Base-by-base conservation (phyloP, 768 basidiomycete species). In the Butyriboletus loyo region DNA sequence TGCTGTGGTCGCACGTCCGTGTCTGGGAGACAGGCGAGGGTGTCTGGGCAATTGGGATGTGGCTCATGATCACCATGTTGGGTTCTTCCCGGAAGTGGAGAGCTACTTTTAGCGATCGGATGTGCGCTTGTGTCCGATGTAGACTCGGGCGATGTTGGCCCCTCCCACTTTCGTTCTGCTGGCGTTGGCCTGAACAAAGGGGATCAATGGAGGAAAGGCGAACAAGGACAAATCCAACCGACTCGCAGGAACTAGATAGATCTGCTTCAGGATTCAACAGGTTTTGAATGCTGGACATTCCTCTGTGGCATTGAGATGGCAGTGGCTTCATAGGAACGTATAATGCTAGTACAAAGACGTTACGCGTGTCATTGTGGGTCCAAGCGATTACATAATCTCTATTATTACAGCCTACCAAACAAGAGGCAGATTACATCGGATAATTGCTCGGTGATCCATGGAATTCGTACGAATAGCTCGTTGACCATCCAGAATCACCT, bases 1-100 rank as follows among this genome's bases (percentile, higher is more conserved):
- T 92, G 89, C 58, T 90, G 88, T 48, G 89, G 89, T 56, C 87
- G 75, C 39, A 83, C 87, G 54, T 83, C 80, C 31, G 89, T 89
- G 66, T 92, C 85, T 34, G 87, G 87, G 39, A 91, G 77, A 70
- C 89, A 91, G 34, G 78, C 79, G 21, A 92, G 77, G 45, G 84
- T 84, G 66, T 90, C 84, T 30, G 89, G 89, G 59, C 89, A 92
- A 62, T 87, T 79, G 21, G 81, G 82, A 63, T 92, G 89, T n/a
- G 78, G 67, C 57, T 75, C 75, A 66, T 88, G 86, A 49, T 77
- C 75, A 36, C 69, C 66, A 52, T 54, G 65, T 61, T 59, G 55
- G 56, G 60, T 49, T 42, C 67, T 60, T 46, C 58, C 63, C 47
- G 58, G 52, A 48, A 51, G 50, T 46, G 59, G 54, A 49, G 64